Percentiles rank a stretch among this genome's conserved stretches.
Conservation (phyloP, 768 basidiomycete genomes). For the Tulasnella sp. region DNA sequence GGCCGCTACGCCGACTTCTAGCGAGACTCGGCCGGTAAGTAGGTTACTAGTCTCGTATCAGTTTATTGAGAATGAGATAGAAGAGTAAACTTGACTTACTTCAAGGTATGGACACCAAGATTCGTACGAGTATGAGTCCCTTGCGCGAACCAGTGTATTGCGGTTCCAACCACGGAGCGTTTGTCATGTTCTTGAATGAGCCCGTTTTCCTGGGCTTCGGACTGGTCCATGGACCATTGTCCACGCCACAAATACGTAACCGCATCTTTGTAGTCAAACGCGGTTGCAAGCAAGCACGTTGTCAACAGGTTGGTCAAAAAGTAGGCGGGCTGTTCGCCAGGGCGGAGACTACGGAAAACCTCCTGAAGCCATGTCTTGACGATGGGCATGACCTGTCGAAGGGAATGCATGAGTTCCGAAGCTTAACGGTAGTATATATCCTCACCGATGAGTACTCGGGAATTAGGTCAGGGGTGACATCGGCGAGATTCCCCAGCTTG, state of each 20-base stretch:
- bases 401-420: neutral
- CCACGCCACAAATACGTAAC: neutral
- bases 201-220: neutral
- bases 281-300: neutral
- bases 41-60: neutral
- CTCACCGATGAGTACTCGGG: neutral
- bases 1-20: neutral
- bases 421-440: neutral
- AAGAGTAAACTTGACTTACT: neutral
- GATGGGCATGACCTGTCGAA: neutral
- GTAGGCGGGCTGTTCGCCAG: neutral
- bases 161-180: neutral
- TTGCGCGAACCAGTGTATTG: neutral
- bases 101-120: neutral
- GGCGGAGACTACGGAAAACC: neutral
- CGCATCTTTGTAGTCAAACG: neutral
- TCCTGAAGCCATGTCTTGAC: constrained; percentile 9
- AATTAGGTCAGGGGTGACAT: neutral
- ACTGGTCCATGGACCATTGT: neutral
- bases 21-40: neutral
- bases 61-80: neutral
- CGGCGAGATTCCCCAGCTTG: neutral
- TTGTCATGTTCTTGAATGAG: neutral
- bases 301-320: neutral
- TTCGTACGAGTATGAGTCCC: neutral